Conservation (phyloP, 75 land plant genomes). For the Ceratopteris richardii region DNA sequence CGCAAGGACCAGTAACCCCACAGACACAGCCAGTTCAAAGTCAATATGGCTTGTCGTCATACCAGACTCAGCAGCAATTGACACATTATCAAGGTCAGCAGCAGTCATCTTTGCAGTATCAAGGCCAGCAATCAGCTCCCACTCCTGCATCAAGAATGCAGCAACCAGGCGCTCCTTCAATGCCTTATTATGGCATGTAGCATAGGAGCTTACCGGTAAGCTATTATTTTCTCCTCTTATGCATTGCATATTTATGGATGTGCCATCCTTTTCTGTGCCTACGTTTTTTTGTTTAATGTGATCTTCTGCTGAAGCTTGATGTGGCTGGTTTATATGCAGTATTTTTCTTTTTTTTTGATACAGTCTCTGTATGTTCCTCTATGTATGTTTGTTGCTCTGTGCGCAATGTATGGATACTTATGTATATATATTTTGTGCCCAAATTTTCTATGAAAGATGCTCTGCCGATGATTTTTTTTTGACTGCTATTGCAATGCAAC, state of each 20-base stretch:
- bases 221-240: too few relatives aligned
- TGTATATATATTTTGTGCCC: too few relatives aligned
- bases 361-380: too few relatives aligned
- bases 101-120: background rate
- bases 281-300: too few relatives aligned
- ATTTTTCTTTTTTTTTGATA: background rate
- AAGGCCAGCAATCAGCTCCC: background rate
- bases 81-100: conserved; percentile 5
- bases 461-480: background rate
- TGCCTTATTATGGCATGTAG: conserved; percentile 7
- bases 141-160: background rate
- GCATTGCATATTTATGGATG: too few relatives aligned
- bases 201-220: too few relatives aligned
- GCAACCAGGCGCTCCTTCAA: background rate
- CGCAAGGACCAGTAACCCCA: background rate
- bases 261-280: too few relatives aligned
- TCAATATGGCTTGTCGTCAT: background rate
- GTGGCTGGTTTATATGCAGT: background rate
- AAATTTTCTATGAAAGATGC: too few relatives aligned
- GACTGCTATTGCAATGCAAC: background rate
- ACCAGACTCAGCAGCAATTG: background rate
- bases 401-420: background rate
- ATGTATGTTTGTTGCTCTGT: background rate
- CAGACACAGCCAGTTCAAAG: background rate
- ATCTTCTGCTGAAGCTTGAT: too few relatives aligned